phyloP scores from a whole-genome alignment of 306 rosid species.

The Mimosa bimucronata region DNA sequence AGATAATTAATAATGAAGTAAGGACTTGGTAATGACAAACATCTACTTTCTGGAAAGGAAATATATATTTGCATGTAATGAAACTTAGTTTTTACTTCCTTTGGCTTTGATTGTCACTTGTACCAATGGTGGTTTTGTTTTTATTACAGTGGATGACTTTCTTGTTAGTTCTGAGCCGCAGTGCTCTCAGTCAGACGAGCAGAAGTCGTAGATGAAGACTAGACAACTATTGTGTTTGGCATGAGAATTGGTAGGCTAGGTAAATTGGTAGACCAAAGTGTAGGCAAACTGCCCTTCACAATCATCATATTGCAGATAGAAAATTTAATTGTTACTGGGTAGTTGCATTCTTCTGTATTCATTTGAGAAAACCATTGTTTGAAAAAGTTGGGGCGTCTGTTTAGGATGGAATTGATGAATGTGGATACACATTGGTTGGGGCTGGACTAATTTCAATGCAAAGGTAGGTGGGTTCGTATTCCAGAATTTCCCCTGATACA shows the following conservation, averaged over 20 bases:
- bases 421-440: conserved; percentile 34
- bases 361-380: conserved; percentile 19
- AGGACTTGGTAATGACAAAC: not conserved
- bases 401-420: conserved; percentile 33
- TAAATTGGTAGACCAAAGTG: conserved; percentile 27
- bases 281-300: conserved; percentile 39
- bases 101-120: conserved; percentile 18
- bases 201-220: conserved; percentile 51
- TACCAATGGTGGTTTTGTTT: conserved; percentile 30
- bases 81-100: not conserved
- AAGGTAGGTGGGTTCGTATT: not conserved
- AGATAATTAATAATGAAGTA: not conserved
- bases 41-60: conserved; percentile 7
- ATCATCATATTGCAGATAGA: conserved; percentile 42
- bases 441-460: not conserved
- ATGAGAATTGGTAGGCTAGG: conserved; percentile 40
- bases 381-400: conserved; percentile 29
- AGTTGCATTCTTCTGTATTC: conserved; percentile 26
- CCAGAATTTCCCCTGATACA: conserved; percentile 1
- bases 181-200: conserved; percentile 72
- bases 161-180: conserved; percentile 69
- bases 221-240: conserved; percentile 29
- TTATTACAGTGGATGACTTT: conserved; percentile 77
- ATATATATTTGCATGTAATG: not conserved
- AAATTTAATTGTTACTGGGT: conserved; percentile 21